Base-by-base conservation (phyloP, 2,329 filamentous ascomycete genomes). In the Arthrobotrys pseudoclavata region DNA sequence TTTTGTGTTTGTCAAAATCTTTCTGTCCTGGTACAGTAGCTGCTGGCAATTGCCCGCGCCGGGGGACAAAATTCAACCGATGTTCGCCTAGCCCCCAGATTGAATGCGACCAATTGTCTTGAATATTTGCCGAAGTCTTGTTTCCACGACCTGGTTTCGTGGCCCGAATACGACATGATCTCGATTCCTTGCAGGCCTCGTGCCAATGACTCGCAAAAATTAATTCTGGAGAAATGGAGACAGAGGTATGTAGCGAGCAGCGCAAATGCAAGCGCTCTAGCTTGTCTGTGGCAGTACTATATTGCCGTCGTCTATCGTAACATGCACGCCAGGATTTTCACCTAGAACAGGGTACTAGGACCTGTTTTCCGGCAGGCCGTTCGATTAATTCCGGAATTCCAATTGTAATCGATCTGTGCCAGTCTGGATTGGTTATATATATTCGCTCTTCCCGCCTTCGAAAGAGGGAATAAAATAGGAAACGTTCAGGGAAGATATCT, bases 41-140 rank as follows among this genome's bases (percentile, higher is more conserved):
- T n/a, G n/a, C 34, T 7, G 24, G 34, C 22, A 40, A 62, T 52
- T 48, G 34, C 40, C 40, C 31, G 57, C 48, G 24, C 50, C 68
- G 60, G 68, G 37, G 63, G 53, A 55, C 60, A 55, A 70, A 53
- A 57, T 71, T 71, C 68, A 71, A 71, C 68, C 68, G 68, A 71
- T 53, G 29, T 2, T 26, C 12, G 26, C 13, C 20, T 13, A 31
- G 34, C 60, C 13, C 66, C 45, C 9, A 42, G 55, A n/a, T 26
- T 60, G 31, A 18, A 42, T 53, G 45, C 40, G 42, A 52, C 29
- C 29, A 15, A 50, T 26, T 24, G 20, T 48, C 55, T 72, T 29
- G 40, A 34, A 37, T 4, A 20, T 42, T 57, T 62, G 48, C 31
- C 67, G 29, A 67, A 55, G 12, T 22, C 47, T 55, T 62, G 52